Evolutionary conservation across 169 alveolate species (phyloP), one percentile per base, ranked within the genome.

Genomic region (Besnoitia besnoiti): DNA sequence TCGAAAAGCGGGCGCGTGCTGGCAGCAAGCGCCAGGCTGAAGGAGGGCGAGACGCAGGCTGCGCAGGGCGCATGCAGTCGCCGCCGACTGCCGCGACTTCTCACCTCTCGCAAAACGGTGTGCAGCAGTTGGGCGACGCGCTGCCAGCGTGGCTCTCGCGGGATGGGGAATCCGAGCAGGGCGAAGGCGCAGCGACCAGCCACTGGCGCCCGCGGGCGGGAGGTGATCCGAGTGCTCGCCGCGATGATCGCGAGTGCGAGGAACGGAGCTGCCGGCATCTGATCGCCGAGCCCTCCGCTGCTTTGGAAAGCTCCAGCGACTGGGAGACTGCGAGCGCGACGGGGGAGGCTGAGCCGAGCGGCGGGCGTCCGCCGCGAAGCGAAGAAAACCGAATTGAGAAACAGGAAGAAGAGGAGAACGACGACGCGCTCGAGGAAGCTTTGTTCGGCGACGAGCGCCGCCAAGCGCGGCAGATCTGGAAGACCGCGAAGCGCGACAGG

Each of bases 371-470:
- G 59, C 59, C 24, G 19, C 49, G 21, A n/a, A 7, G 85, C 5
- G 85, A 76, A 37, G 85, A 37, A 16, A 76, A 47, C 8, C 3
- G 85, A n/a, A 76, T 10, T 27, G 12, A 12, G 27, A n/a, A n/a
- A 10, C 14, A 37, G 33, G 87, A 27, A 19, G 87, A 77, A 77
- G 87, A 77, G 3, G 87, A 77, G 40, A 35, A 77, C 59, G 87
- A 37, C 40, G 87, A 37, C 61, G 87, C 59, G 8, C 59, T 77
- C 50, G 87, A 77, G 14, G 87, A 77, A 44, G 87, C 59, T 2
- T 39, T 77, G 2, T 42, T 3, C 35, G 87, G 87, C 3, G 87
- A 37, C 21, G 61, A 77, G 21, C 49, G 59, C 37, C n/a, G 40
- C 10, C 87, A 39, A 24, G 19, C n/a, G 87, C n/a, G 55, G 33